Base-by-base conservation (phyloP, 371 early-diverging fungal genomes). In the Enteropsectra breve region DNA sequence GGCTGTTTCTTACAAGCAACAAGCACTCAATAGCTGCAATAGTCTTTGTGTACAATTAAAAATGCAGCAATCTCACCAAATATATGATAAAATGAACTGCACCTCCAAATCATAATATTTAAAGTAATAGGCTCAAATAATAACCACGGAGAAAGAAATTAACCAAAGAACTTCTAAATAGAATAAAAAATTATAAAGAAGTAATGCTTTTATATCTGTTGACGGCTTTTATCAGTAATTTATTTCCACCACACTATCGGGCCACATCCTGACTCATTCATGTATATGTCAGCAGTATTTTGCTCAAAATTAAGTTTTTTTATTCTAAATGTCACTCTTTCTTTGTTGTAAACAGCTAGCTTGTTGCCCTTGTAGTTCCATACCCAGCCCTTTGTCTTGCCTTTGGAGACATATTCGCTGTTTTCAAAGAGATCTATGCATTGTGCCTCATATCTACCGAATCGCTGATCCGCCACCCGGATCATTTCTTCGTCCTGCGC, bases 181-280 rank as follows among this genome's bases (percentile, higher is more conserved):
- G n/a, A n/a, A n/a, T n/a, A n/a, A n/a, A n/a, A n/a, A n/a, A n/a
- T n/a, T n/a, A n/a, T n/a, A n/a, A n/a, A n/a, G n/a, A n/a, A n/a
- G n/a, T n/a, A n/a, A n/a, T n/a, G n/a, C n/a, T n/a, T n/a, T n/a
- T n/a, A n/a, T n/a, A n/a, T n/a, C n/a, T n/a, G n/a, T n/a, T n/a
- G n/a, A n/a, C n/a, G n/a, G n/a, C n/a, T 43, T 43, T 21, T 43
- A 21, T 43, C 15, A 15, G 15, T 21, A 26, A 26, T 8, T 56
- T 50, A 72, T 24, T 66, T 36, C 73, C 73, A 72, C 73, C 73
- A 72, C 6, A 29, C 29, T 3, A 63, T n/a, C 1, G 67, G 67
- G 0, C 73, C 73, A 28, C 66, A 43, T 1, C 73, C 73, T 2
- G 34, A 32, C 32, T 72, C 63, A 2, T 62, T 62, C 36, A 72